Conservation (phyloP, 495 filamentous ascomycete species). For the Poronia punctata region DNA sequence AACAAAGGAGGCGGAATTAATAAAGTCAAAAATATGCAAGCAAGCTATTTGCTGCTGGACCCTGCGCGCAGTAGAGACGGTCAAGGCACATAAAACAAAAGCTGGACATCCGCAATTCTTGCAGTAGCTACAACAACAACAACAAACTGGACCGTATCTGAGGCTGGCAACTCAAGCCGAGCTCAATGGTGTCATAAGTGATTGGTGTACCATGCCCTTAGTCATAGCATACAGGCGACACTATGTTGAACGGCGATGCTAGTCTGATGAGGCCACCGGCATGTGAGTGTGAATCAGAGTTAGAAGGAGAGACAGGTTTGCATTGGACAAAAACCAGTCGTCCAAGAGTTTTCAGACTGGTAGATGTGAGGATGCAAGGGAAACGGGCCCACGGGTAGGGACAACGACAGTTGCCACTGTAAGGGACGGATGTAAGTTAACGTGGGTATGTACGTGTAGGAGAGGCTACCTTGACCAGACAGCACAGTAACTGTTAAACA, state of each 20-base stretch:
- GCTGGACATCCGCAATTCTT: constrained; percentile 14
- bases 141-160: constrained; percentile 11
- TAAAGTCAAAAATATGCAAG: neutral
- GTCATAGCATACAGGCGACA: constrained; percentile 1
- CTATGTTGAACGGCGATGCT: neutral
- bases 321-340: constrained; percentile 1
- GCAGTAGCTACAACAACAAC: constrained; percentile 5
- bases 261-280: neutral
- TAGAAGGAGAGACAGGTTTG: neutral
- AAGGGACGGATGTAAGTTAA: no score
- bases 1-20: neutral
- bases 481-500: no score
- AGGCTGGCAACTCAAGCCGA: constrained; percentile 22
- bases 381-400: no score
- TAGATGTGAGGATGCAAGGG: no score
- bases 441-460: no score
- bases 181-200: constrained; percentile 19
- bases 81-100: constrained; percentile 5
- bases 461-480: no score
- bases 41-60: constrained; percentile 9
- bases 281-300: constrained; percentile 1
- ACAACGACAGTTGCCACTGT: no score
- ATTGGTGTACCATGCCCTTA: constrained; percentile 10
- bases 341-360: neutral
- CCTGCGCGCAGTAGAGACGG: constrained; percentile 12